phyloP scores from a whole-genome alignment of 768 basidiomycete genomes.

The Albatrellus ellisii region DNA sequence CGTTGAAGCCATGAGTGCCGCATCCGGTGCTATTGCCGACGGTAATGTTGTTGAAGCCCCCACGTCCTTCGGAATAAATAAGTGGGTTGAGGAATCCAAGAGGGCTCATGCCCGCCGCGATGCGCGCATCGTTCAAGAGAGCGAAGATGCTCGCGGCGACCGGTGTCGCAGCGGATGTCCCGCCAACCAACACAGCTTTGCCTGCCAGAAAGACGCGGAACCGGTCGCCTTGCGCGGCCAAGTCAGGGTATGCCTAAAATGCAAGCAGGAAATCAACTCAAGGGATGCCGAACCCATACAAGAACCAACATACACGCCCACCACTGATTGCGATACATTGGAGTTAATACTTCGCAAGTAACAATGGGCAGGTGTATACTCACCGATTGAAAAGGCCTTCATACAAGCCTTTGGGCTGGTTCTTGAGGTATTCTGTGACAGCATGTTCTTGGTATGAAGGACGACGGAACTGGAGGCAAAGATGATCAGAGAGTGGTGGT shows the following conservation, averaged over 20 bases:
- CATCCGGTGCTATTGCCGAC: slow-evolving; percentile 44
- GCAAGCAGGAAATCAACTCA: neutral
- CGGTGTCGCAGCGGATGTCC: slow-evolving; percentile 49
- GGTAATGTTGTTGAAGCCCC: slow-evolving; percentile 46
- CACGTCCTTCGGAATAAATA: slow-evolving; percentile 30
- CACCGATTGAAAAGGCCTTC: slow-evolving; percentile 45
- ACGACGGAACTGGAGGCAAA: slow-evolving; percentile 34
- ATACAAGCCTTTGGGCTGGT: slow-evolving; percentile 33
- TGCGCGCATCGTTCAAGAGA: slow-evolving; percentile 39
- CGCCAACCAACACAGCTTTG: slow-evolving; percentile 22
- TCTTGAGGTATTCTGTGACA: slow-evolving; percentile 28
- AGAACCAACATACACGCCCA: slow-evolving; percentile 31
- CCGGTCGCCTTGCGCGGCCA: slow-evolving; percentile 35
- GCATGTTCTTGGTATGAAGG: slow-evolving; percentile 38
- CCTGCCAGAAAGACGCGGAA: slow-evolving; percentile 34
- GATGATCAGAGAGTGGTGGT: neutral
- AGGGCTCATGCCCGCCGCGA: slow-evolving; percentile 26
- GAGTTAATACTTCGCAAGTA: neutral
- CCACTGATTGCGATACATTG: neutral
- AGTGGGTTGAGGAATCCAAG: slow-evolving; percentile 62
- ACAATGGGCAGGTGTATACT: slow-evolving; percentile 19
- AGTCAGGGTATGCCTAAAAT: slow-evolving; percentile 42
- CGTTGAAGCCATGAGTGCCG: slow-evolving; percentile 54
- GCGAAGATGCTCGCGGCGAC: slow-evolving; percentile 38
- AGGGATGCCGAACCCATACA: neutral